phyloP scores from a whole-genome alignment of 768 basidiomycete species.

The Suillus alpinus region DNA sequence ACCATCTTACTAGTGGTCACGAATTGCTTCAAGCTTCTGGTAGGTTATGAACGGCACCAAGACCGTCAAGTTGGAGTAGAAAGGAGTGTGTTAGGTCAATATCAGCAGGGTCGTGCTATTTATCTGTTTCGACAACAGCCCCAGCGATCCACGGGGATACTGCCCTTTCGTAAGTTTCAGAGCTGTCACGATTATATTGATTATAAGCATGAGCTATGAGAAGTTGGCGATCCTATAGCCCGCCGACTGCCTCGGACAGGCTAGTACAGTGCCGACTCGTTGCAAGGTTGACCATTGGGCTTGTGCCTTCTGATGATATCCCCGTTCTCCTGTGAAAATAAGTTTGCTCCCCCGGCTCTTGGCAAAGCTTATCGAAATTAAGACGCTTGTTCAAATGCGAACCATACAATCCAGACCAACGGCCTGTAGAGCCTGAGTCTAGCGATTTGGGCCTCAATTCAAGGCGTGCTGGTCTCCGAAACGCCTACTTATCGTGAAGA shows the following conservation, averaged over 20 bases:
- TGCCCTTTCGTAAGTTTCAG: neutral
- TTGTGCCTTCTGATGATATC: neutral
- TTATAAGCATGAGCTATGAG: neutral
- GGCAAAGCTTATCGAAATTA: neutral
- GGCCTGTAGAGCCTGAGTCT: neutral
- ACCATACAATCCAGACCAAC: too few relatives aligned
- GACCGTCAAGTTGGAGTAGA: neutral
- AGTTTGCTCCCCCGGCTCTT: neutral
- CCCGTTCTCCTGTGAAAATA: neutral
- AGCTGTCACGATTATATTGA: neutral
- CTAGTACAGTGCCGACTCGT: neutral
- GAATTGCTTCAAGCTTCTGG: neutral
- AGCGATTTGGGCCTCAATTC: neutral
- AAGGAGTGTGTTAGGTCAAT: neutral
- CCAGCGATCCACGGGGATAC: neutral
- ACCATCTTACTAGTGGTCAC: constrained; percentile 29
- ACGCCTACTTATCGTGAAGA: neutral
- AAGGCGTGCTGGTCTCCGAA: neutral
- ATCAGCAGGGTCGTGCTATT: neutral
- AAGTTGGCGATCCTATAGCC: neutral
- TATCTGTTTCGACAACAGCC: neutral
- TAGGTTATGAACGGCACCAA: neutral
- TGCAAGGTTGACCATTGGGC: neutral
- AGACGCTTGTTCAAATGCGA: neutral
- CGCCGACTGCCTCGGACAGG: neutral